These are phyloP conservation scores for Ceratocystis cubensis DNA, from an alignment of 2,329 filamentous ascomycete genomes.

Conservation along the genomic window DNA sequence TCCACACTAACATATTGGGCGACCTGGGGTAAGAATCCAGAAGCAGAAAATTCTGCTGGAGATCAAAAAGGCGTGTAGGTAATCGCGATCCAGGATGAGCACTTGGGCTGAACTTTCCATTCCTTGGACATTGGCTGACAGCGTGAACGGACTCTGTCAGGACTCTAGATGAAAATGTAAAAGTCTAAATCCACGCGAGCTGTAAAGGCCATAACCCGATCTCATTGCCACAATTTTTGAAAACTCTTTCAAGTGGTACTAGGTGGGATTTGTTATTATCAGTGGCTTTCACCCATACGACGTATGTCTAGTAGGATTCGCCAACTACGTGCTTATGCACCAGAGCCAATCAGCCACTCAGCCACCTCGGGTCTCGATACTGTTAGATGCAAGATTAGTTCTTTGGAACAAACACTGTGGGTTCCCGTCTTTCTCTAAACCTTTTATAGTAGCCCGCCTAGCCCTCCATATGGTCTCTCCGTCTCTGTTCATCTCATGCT, in stretches of 20 bases:
- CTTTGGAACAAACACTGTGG: not conserved
- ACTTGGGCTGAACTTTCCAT: not conserved
- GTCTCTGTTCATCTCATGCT: not conserved
- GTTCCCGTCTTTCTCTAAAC: not conserved
- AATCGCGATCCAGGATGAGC: not conserved
- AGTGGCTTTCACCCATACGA: not conserved
- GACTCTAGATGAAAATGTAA: not conserved
- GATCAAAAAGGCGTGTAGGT: not conserved
- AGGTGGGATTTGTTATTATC: not conserved
- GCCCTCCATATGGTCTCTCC: not conserved
- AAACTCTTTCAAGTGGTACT: not conserved
- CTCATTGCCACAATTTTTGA: not conserved
- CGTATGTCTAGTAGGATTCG: not conserved
- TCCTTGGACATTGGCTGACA: not conserved
- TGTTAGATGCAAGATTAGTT: not conserved
- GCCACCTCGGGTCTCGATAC: not conserved
- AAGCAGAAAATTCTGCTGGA: not conserved
- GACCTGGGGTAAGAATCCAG: not conserved
- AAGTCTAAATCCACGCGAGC: not conserved
- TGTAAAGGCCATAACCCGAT: not conserved
- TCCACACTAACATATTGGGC: not conserved
- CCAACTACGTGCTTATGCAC: not conserved
- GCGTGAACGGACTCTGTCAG: not conserved
- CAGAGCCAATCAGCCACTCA: not conserved
- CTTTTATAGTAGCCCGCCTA: not conserved